A percentile compares a stretch with the other conserved stretches of the same genome.
These are phyloP conservation scores for Mercurialis annua DNA, from an alignment of 345 rosid species.

Conservation along the genomic window DNA sequence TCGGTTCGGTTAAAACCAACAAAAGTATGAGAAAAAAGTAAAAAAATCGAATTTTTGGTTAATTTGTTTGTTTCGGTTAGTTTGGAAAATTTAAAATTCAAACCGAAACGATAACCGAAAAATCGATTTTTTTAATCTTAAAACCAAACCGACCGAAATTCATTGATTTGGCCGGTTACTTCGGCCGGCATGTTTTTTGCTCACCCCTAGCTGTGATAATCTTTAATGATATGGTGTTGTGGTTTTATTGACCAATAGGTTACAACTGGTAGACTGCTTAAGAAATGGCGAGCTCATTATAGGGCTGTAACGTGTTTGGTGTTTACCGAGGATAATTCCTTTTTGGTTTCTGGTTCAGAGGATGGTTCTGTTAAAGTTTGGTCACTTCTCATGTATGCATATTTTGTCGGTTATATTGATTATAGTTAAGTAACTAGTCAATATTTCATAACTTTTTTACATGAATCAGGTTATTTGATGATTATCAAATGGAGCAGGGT, in stretches of 20 bases:
- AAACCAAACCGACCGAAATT: too few species aligned
- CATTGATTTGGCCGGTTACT: too few species aligned
- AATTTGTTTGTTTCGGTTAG: too few species aligned
- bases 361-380: constrained; percentile 78
- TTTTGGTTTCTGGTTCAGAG: constrained; percentile 77
- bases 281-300: constrained; percentile 82
- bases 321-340: constrained; percentile 70
- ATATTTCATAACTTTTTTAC: not conserved
- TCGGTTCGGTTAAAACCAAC: too few species aligned
- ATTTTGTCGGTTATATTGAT: too few species aligned
- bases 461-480: constrained; percentile 68
- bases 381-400: constrained; percentile 68
- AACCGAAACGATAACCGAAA: too few species aligned
- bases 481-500: constrained; percentile 43
- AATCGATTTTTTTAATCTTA: too few species aligned
- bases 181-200: too few species aligned
- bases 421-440: not conserved
- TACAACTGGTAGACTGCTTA: constrained; percentile 65
- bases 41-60: too few species aligned
- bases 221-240: not conserved
- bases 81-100: too few species aligned
- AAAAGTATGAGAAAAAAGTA: too few species aligned
- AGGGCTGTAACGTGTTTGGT: constrained; percentile 68
- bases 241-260: constrained; percentile 63
- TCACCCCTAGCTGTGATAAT: too few species aligned